Base-by-base conservation (phyloP, 1,284 basidiomycete genomes). In the Amylostereum chailletii region DNA sequence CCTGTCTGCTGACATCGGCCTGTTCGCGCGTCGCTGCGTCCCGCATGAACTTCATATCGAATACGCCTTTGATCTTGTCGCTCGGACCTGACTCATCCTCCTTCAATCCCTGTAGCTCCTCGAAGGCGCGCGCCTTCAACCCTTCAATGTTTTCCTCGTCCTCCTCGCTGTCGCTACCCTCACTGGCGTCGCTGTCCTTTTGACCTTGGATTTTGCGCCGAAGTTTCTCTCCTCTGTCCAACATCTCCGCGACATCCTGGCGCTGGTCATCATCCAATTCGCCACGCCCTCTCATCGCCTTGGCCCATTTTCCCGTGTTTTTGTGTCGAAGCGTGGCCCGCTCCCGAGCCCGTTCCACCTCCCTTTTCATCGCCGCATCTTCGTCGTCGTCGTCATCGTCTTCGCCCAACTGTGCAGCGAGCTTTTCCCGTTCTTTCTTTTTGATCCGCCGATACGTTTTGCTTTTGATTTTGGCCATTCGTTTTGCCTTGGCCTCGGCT, bases 31-130 rank as follows among this genome's bases (percentile, higher is more conserved):
- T 79, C 68, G 86, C 82, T 0, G 90, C 92, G 52, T 93, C 86
- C 63, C 87, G 83, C 94, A 96, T 96, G 66, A 96, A 96, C 68
- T 94, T 94, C 93, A 96, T 94, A 57, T 81, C 76, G 65, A 94
- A 87, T 8, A 95, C 75, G 60, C 83, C 80, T 62, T 83, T 83
- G 51, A 72, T 70, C 59, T 77, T 76, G 53, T 62, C 62, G 8
- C 58, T 61, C 9, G 47, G 58, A 11, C 59, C 67, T 5, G 64
- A 65, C 5, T 71, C 71, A 8, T 69, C 65, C 26, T 64, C 64
- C 39, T 74, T 66, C 29, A 89, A 61, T 37, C 63, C 63, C 34
- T 68, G 68, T 19, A 93, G 69, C 67, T 92, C 88, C 38, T 91
- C 80, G 56, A 91, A 91, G 2, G 87, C 89, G 10, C 67, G 65